Evolutionary conservation across 768 basidiomycete species (phyloP).

Genomic region (Xerocomellus amylosporus): DNA sequence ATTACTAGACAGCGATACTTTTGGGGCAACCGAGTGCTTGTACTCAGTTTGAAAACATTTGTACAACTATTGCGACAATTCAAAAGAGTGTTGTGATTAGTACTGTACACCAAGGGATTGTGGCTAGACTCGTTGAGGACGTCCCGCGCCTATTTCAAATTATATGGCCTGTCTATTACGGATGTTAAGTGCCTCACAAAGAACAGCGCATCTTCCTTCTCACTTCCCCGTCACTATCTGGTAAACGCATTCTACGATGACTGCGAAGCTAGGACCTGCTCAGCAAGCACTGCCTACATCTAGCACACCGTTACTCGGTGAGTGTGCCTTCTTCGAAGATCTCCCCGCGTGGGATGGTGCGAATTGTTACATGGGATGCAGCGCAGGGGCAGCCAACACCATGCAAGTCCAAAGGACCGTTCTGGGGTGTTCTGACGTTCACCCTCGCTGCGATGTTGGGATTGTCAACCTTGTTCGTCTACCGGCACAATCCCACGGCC

Average conservation of each 20-base stretch:
- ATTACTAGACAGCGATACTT: conserved; percentile 7
- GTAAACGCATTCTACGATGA: conserved; percentile 9
- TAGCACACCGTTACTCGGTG: conserved; percentile 22
- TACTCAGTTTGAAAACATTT: background rate
- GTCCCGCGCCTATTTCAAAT: no score
- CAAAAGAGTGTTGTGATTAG: background rate
- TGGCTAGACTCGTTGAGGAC: no score
- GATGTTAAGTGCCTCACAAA: conserved; percentile 3
- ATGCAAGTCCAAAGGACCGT: background rate
- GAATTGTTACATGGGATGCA: background rate
- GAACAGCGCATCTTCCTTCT: background rate
- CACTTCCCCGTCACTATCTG: background rate
- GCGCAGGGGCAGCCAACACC: background rate
- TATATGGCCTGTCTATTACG: no score
- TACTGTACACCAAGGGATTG: no score
- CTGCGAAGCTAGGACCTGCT: background rate
- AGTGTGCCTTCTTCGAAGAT: background rate
- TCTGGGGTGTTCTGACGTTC: conserved; percentile 15
- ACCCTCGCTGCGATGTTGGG: conserved; percentile 22
- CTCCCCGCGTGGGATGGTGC: background rate
- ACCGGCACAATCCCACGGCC: background rate
- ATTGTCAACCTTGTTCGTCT: conserved; percentile 13
- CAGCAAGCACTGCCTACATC: background rate
- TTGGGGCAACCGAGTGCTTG: background rate
- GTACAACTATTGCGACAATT: no score